phyloP scores from a whole-genome alignment of 2,329 filamentous ascomycete genomes.

The Chlorencoelia australis region DNA sequence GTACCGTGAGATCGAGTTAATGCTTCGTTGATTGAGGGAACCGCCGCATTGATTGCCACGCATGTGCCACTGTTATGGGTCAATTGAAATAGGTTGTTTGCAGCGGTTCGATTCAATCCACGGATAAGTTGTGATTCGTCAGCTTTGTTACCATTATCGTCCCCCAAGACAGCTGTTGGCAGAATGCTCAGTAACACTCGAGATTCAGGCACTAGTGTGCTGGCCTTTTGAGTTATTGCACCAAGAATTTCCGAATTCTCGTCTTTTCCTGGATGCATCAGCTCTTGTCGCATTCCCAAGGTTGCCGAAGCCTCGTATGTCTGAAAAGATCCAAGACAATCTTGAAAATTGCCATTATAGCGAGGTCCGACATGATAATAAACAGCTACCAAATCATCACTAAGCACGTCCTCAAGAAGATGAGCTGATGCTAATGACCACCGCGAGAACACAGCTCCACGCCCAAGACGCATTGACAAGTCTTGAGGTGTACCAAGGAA shows the following conservation, averaged over 20 bases:
- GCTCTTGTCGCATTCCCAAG: conserved; percentile 83
- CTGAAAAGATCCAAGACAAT: conserved; percentile 89
- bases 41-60: conserved; percentile 78
- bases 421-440: conserved; percentile 90
- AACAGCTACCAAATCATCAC: conserved; percentile 85
- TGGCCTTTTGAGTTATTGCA: conserved; percentile 78
- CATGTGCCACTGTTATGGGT: conserved; percentile 66
- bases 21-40: conserved; percentile 81
- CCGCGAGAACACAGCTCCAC: conserved; percentile 62
- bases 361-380: conserved; percentile 81
- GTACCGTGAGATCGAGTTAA: conserved; percentile 73
- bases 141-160: conserved; percentile 62
- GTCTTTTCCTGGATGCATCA: conserved; percentile 79
- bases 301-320: conserved; percentile 91
- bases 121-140: conserved; percentile 68
- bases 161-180: conserved; percentile 68
- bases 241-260: conserved; percentile 84
- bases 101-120: conserved; percentile 63
- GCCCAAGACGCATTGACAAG: conserved; percentile 65
- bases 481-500: conserved; percentile 90
- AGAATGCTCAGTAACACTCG: conserved; percentile 77
- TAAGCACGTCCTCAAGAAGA: conserved; percentile 76
- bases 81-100: conserved; percentile 56
- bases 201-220: conserved; percentile 68
- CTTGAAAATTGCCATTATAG: conserved; percentile 94